These are phyloP conservation scores for Penicillium daleae DNA, from an alignment of 495 filamentous ascomycete species.

Conservation along the genomic window DNA sequence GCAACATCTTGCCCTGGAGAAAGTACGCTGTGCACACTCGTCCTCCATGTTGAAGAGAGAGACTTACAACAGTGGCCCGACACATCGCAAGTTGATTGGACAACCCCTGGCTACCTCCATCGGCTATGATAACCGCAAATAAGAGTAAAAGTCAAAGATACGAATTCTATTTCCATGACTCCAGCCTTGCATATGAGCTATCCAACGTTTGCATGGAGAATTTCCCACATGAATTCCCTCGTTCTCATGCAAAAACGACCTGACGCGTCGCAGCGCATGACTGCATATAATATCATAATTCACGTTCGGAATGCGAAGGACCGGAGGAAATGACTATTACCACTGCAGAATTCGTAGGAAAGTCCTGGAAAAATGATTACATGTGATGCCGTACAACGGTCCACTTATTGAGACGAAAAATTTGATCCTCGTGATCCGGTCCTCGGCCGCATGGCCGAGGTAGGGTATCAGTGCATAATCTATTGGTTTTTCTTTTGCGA, in stretches of 20 bases:
- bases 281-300: neutral
- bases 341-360: neutral
- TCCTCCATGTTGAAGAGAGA: too few relatives aligned
- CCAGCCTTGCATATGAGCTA: neutral
- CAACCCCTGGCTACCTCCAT: constrained; percentile 2
- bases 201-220: neutral
- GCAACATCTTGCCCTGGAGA: too few relatives aligned
- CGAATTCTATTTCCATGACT: neutral
- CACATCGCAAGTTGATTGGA: neutral
- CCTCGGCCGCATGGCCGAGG: constrained; percentile 1
- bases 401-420: too few relatives aligned
- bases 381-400: neutral
- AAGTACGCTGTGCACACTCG: too few relatives aligned
- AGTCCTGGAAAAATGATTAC: neutral
- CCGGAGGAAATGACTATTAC: neutral
- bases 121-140: neutral
- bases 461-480: neutral
- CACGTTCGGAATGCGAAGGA: neutral
- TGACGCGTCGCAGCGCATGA: neutral
- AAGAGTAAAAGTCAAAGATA: neutral
- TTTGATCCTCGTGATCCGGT: neutral
- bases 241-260: constrained; percentile 7
- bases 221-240: neutral
- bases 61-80: neutral
- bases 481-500: neutral